Evolutionary conservation across 2,329 filamentous ascomycete genomes (phyloP).

Genomic region (Hypoxylon sp.): DNA sequence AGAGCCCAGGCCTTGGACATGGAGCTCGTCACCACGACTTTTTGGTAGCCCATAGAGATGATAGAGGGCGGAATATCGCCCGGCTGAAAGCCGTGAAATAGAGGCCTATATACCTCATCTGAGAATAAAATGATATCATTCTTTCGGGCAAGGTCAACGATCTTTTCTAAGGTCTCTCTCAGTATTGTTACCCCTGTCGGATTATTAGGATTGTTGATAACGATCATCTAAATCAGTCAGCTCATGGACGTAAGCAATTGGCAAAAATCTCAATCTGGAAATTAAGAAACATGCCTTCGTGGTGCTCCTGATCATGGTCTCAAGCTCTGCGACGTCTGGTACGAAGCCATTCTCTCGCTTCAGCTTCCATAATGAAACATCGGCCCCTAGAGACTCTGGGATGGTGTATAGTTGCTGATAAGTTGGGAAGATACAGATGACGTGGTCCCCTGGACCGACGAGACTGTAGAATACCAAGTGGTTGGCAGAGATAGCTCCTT

Average conservation of each 20-base stretch:
- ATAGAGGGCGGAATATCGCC: conserved; percentile 73
- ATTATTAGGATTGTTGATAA: conserved; percentile 83
- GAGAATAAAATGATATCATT: conserved; percentile 77
- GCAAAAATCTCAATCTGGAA: background rate
- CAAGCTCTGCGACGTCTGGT: conserved; percentile 76
- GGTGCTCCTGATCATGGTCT: conserved; percentile 74
- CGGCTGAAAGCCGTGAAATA: conserved; percentile 77
- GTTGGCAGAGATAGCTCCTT: conserved; percentile 88
- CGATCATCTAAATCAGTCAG: conserved; percentile 61
- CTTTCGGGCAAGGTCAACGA: conserved; percentile 75
- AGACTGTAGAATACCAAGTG: conserved; percentile 83
- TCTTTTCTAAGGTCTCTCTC: conserved; percentile 69
- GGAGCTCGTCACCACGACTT: conserved; percentile 81
- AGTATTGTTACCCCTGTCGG: conserved; percentile 82
- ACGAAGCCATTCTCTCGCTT: conserved; percentile 75
- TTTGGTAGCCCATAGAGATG: conserved; percentile 79
- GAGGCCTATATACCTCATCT: conserved; percentile 87
- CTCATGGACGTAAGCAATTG: background rate
- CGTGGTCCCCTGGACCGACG: conserved; percentile 81
- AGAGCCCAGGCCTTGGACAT: conserved; percentile 90
- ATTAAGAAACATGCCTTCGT: conserved; percentile 73
- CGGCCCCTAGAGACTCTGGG: conserved; percentile 80
- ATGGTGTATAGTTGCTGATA: conserved; percentile 88
- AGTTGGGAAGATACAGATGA: conserved; percentile 88
- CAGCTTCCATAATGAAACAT: conserved; percentile 83